These are phyloP conservation scores for Caloboletus inedulis DNA, from an alignment of 1,284 basidiomycete species.

Conservation along the genomic window DNA sequence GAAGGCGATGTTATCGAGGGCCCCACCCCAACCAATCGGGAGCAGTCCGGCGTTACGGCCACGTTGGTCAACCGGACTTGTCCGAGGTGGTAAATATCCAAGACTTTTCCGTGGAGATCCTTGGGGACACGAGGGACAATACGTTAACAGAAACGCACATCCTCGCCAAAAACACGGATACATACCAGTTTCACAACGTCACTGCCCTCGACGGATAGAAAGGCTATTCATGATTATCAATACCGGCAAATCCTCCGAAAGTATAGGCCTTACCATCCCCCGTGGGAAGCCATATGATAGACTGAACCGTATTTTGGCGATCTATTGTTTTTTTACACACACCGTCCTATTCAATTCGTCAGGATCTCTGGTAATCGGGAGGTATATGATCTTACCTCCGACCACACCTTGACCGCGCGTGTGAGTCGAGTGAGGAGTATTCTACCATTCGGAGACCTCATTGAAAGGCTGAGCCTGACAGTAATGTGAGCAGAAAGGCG, in stretches of 20 bases:
- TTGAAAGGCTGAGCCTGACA: constrained; percentile 8
- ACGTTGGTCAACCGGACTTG: constrained; percentile 70
- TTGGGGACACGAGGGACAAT: constrained; percentile 24
- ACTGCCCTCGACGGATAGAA: constrained; percentile 56
- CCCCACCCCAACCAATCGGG: constrained; percentile 67
- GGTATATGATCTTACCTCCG: constrained; percentile 46
- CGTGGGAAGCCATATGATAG: constrained; percentile 69
- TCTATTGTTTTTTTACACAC: constrained; percentile 71
- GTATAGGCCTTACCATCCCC: constrained; percentile 49
- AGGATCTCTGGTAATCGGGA: constrained; percentile 8
- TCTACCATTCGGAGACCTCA: constrained; percentile 65
- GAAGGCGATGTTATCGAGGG: constrained; percentile 58
- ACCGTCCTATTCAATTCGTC: constrained; percentile 50
- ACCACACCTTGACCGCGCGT: constrained; percentile 76
- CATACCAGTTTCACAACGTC: constrained; percentile 49
- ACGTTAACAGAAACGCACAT: constrained; percentile 16
- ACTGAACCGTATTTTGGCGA: constrained; percentile 57
- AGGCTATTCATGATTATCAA: constrained; percentile 37
- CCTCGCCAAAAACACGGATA: constrained; percentile 6
- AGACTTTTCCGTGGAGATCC: constrained; percentile 57
- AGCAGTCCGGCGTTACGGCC: constrained; percentile 64
- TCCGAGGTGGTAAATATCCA: constrained; percentile 62
- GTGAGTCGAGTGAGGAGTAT: constrained; percentile 63
- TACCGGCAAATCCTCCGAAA: constrained; percentile 9
- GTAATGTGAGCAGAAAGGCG: constrained; percentile 1